phyloP scores from a whole-genome alignment of 495 filamentous ascomycete species.

The Aspergillus affinis region DNA sequence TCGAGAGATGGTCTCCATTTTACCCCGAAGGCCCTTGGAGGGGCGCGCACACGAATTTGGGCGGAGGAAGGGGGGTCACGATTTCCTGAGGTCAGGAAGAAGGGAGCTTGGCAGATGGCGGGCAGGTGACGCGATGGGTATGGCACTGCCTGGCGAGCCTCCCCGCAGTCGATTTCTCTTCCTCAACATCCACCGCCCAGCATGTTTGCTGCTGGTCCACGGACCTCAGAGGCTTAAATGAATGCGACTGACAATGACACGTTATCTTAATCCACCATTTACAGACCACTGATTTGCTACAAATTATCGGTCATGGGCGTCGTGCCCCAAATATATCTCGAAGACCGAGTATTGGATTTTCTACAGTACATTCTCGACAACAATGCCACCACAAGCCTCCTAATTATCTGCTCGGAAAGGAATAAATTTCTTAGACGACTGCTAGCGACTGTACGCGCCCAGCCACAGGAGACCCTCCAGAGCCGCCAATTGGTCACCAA shows the following conservation, averaged over 20 bases:
- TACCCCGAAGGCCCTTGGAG: constrained; percentile 25
- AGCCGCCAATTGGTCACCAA: constrained; percentile 53
- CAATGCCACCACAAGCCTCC: constrained; percentile 52
- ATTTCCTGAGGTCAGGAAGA: constrained; percentile 5
- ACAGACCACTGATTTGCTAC: neutral
- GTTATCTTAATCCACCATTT: neutral
- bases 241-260: neutral
- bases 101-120: constrained; percentile 13
- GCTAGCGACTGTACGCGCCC: constrained; percentile 26
- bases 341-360: constrained; percentile 50
- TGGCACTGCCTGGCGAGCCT: constrained; percentile 3
- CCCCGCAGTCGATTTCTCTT: constrained; percentile 3
- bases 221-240: neutral
- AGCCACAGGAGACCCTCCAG: constrained; percentile 17
- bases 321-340: constrained; percentile 26
- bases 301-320: constrained; percentile 21
- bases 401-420: constrained; percentile 70
- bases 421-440: constrained; percentile 60
- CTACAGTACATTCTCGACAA: constrained; percentile 61
- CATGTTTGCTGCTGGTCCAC: neutral
- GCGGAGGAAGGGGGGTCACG: constrained; percentile 20
- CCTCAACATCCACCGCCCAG: neutral
- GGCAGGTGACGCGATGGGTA: constrained; percentile 18
- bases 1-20: constrained; percentile 93
- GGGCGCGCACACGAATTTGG: constrained; percentile 15